phyloP scores from a whole-genome alignment of 768 basidiomycete genomes.

The Trametes villosa region DNA sequence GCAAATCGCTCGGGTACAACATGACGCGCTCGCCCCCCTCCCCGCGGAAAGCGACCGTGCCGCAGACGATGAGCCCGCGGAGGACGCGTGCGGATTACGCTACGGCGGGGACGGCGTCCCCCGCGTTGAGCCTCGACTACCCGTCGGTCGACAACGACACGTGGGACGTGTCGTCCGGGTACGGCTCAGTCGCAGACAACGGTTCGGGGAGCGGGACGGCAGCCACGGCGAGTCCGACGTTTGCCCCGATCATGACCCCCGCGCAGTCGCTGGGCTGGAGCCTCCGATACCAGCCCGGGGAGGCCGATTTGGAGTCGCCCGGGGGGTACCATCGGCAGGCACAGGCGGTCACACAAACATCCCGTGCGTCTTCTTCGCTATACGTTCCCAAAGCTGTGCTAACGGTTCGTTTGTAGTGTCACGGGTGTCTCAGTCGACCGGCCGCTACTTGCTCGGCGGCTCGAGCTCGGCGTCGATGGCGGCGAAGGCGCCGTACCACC shows the following conservation, averaged over 20 bases:
- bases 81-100: background rate
- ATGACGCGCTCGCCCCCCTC: background rate
- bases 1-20: background rate
- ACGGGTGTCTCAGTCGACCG: conserved; percentile 19
- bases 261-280: conserved; percentile 28
- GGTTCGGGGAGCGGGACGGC: background rate
- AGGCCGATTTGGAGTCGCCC: conserved; percentile 3
- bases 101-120: conserved; percentile 3
- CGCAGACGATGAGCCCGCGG: background rate
- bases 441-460: conserved; percentile 10
- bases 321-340: conserved; percentile 15
- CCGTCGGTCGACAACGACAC: conserved; percentile 5
- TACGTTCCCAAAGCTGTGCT: background rate
- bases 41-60: background rate
- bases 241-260: conserved; percentile 29
- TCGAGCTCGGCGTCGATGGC: background rate
- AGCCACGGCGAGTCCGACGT: conserved; percentile 9
- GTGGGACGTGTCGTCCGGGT: conserved; percentile 14
- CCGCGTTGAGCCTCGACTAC: conserved; percentile 11
- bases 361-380: conserved; percentile 9
- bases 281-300: conserved; percentile 7
- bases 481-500: too few species aligned
- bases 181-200: conserved; percentile 13
- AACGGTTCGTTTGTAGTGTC: conserved; percentile 17
- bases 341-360: conserved; percentile 3